phyloP scores from a whole-genome alignment of 225 moss, liverwort and hornwort species.

The Physcomitrellopsis africana region DNA sequence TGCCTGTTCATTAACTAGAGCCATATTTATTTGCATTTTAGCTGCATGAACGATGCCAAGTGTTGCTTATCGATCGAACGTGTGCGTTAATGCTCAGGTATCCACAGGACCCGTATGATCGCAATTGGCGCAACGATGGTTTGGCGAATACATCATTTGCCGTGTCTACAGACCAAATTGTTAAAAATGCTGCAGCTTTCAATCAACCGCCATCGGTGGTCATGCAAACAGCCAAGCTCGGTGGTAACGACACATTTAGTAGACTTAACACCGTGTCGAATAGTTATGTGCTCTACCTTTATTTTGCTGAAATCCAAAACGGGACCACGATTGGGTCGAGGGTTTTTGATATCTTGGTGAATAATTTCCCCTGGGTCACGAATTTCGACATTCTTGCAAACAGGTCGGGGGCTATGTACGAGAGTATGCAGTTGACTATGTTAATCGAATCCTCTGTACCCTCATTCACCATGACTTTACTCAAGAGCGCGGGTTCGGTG shows the following conservation, averaged over 20 bases:
- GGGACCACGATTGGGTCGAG: not conserved
- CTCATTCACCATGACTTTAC: not conserved
- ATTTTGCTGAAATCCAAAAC: conserved; percentile 18
- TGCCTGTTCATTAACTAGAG: not conserved
- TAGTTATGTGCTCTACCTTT: conserved; percentile 19
- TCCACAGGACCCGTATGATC: conserved; percentile 2
- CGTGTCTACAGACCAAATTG: not conserved
- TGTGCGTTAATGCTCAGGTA: conserved; percentile 2
- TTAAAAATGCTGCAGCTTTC: not conserved
- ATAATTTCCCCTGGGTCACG: not conserved
- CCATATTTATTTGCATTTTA: not conserved
- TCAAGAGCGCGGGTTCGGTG: not conserved
- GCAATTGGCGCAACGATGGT: conserved; percentile 16
- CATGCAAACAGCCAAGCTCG: conserved; percentile 9
- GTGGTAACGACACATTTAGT: not conserved
- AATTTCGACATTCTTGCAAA: conserved; percentile 17
- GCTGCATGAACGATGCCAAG: not conserved
- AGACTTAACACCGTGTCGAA: not conserved
- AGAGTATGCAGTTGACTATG: not conserved
- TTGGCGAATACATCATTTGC: not conserved
- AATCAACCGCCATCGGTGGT: not conserved
- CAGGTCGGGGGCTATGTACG: not conserved
- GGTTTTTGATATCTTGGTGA: conserved; percentile 16
- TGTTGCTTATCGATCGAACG: too few relatives aligned
- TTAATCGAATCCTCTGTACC: not conserved